These are phyloP conservation scores for Lyophyllum decastes DNA, from an alignment of 768 basidiomycete genomes.

Conservation along the genomic window DNA sequence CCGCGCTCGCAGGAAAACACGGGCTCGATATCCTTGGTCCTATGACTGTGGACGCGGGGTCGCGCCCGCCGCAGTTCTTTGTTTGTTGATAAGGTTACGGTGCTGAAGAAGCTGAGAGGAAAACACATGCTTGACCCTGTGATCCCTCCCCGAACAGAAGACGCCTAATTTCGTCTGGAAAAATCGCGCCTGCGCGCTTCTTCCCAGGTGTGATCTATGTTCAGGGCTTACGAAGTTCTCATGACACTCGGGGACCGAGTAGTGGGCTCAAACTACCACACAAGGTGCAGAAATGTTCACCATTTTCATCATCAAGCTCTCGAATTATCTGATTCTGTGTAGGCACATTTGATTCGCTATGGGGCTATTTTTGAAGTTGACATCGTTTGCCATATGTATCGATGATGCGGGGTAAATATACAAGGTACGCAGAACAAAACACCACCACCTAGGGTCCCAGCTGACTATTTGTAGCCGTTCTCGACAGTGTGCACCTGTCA, in stretches of 20 bases:
- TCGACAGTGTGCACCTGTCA: slow-evolving; percentile 10
- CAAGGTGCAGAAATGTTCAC: background rate
- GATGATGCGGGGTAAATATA: background rate
- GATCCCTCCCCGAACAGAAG: background rate
- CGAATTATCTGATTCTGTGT: background rate
- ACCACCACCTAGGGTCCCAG: background rate
- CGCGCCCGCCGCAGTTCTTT: background rate
- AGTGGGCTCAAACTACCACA: no score
- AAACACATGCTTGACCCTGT: background rate
- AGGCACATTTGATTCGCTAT: background rate
- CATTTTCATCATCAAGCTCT: background rate
- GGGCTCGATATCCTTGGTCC: background rate
- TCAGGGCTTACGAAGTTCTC: background rate
- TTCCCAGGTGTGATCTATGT: background rate
- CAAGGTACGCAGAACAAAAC: background rate
- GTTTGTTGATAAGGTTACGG: background rate
- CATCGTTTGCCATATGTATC: background rate
- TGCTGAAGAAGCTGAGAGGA: background rate
- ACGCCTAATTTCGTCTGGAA: background rate
- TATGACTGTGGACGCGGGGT: background rate
- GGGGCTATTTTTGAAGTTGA: background rate
- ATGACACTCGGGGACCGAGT: background rate
- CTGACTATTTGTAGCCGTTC: slow-evolving; percentile 6
- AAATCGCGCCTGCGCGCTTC: background rate
- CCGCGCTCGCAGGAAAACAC: background rate